Conservation (phyloP, 495 filamentous ascomycete genomes). For the Lentithecium fluviatile region DNA sequence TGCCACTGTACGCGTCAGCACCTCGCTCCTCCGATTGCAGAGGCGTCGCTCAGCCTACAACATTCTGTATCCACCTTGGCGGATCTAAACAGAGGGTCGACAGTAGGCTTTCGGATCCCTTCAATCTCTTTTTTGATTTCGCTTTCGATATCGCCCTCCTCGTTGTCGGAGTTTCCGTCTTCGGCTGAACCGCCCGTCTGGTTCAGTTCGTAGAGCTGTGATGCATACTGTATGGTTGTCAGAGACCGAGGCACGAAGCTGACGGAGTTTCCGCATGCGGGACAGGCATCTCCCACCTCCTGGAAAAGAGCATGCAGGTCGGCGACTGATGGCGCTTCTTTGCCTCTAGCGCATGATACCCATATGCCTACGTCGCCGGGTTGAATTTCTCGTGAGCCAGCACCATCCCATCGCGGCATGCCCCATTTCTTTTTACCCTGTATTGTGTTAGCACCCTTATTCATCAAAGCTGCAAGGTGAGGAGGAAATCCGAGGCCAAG, state of each 20-base stretch:
- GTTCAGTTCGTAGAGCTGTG: constrained; percentile 54
- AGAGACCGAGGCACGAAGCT: background rate
- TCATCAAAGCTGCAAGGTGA: constrained; percentile 20
- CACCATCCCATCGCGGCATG: constrained; percentile 32
- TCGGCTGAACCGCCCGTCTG: constrained; percentile 40
- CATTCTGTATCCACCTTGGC: constrained; percentile 77
- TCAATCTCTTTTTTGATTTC: constrained; percentile 77
- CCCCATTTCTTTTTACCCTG: constrained; percentile 45
- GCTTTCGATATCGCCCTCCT: constrained; percentile 70
- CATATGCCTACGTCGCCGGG: constrained; percentile 84
- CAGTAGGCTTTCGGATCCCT: constrained; percentile 55
- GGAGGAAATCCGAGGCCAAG: constrained; percentile 8
- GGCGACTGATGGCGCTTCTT: constrained; percentile 71
- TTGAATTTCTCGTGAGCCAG: constrained; percentile 38
- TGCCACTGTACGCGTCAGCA: constrained; percentile 48
- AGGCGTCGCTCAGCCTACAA: constrained; percentile 48
- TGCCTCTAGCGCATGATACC: constrained; percentile 79
- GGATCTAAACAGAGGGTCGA: constrained; percentile 55
- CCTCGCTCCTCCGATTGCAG: background rate
- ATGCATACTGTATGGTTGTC: constrained; percentile 50
- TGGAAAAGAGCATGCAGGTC: constrained; percentile 74
- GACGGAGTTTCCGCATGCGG: background rate
- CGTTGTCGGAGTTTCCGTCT: constrained; percentile 43
- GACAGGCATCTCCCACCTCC: constrained; percentile 57
- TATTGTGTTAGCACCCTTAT: constrained; percentile 3